Percentiles rank a stretch among this genome's conserved stretches.
Conservation (phyloP, 768 basidiomycete genomes). For the Butyriboletus loyo region DNA sequence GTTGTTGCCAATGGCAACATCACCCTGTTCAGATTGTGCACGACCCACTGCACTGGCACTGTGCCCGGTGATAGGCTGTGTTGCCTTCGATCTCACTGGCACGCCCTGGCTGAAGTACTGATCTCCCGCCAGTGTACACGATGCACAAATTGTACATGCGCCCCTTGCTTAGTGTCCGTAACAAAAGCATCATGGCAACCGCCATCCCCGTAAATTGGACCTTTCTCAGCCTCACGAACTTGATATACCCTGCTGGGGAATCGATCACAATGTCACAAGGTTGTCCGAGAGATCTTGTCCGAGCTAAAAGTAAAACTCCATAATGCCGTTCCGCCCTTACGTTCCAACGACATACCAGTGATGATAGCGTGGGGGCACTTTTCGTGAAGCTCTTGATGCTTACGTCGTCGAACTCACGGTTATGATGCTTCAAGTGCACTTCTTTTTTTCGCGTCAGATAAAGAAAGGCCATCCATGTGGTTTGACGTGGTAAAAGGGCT, state of each 20-base stretch:
- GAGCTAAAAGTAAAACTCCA: background rate
- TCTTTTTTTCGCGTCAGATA: background rate
- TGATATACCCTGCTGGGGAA: slow-evolving; percentile 2
- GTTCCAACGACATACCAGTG: background rate
- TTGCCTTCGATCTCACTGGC: slow-evolving; percentile 6
- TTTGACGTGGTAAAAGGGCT: too few species aligned
- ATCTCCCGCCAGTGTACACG: background rate
- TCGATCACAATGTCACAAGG: background rate
- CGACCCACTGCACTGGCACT: background rate
- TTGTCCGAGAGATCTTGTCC: background rate
- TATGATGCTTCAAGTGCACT: background rate
- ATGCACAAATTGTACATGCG: background rate
- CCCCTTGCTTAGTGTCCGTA: background rate
- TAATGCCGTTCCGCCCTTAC: slow-evolving; percentile 3
- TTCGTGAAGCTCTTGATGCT: slow-evolving; percentile 1
- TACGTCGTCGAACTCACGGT: background rate
- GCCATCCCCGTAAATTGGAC: background rate
- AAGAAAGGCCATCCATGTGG: background rate
- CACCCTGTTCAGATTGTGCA: background rate
- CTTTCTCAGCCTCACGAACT: background rate
- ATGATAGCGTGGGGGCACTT: background rate
- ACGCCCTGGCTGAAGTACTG: background rate
- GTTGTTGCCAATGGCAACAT: slow-evolving; percentile 13
- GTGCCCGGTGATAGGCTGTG: slow-evolving; percentile 8
- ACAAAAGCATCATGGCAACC: slow-evolving; percentile 10